Base-by-base conservation (phyloP, 129 eudicot genomes). In the Ambrosia artemisiifolia region DNA sequence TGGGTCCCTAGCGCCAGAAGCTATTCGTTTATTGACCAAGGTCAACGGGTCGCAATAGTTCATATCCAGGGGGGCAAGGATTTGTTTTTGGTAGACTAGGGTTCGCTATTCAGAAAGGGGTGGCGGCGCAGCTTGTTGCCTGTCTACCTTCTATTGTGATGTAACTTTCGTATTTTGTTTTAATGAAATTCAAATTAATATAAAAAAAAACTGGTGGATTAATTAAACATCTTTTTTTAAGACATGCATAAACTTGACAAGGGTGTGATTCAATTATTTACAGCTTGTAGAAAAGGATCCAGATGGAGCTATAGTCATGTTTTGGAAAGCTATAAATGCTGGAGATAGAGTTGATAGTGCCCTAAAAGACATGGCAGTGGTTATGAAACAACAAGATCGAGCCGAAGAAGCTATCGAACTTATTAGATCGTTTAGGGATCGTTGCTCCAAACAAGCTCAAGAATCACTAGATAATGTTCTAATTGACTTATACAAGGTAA, bases 261-360 rank as follows among this genome's bases (percentile, higher is more conserved):
- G 34, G 44, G 30, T 42, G 24, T 67, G 1, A 16, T 60, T 47
- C 68, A 16, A 44, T 55, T 77, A n/a, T 67, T 35, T 63, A 67
- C 75, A 91, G 97, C 46, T 91, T 69, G 91, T 91, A 0, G 85
- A 88, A 85, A 91, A 91, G 76, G 92, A 91, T 55, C 83, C 85
- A 34, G 89, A 91, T 62, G 86, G 91, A 11, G 95, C 97, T 2
- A 85, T 91, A 61, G 69, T 80, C 19, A 17, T 77, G 57, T 91
- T 91, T 66, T 88, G 97, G 97, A 82, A 82, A 73, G 95, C 97
- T 7, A 91, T 91, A 38, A 91, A 91, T 78, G 82, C 72, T 1
- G 95, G 97, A 11, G 97, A 91, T 54, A 78, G 95, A 80, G 95
- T 91, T 5, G 97, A 88, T 70, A 91, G 97, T 65, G 97, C 97